Conservation (phyloP, 2,329 filamentous ascomycete species). For the Colletotrichum phormii region DNA sequence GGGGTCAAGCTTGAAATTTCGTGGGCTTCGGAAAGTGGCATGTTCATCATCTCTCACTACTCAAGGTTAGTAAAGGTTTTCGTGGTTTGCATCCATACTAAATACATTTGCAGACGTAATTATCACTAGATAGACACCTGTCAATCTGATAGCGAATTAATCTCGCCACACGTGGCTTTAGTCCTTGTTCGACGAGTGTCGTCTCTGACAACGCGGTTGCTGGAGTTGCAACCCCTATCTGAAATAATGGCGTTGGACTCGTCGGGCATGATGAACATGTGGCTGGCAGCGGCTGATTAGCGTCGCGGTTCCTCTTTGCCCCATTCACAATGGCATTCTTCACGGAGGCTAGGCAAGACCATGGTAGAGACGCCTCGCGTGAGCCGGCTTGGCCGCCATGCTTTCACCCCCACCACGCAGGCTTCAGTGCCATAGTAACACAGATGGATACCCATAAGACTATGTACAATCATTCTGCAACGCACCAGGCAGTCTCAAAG, state of each 20-base stretch:
- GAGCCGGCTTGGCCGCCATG: background rate
- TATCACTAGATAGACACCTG: background rate
- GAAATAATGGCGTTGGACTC: background rate
- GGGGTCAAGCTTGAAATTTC: background rate
- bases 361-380: background rate
- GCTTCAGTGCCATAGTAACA: background rate
- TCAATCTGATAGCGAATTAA: background rate
- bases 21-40: background rate
- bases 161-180: background rate
- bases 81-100: background rate
- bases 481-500: background rate
- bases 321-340: background rate
- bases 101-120: too few species aligned
- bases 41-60: background rate
- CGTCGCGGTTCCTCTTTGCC: background rate
- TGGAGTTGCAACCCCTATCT: background rate
- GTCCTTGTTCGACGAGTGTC: background rate
- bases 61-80: background rate
- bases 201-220: background rate
- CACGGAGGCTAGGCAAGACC: background rate
- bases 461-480: background rate
- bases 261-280: background rate
- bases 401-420: background rate
- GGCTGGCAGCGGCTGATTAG: background rate
- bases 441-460: background rate